Conservation (phyloP, 2,329 filamentous ascomycete species). For the Tolypocladium endophyticum region DNA sequence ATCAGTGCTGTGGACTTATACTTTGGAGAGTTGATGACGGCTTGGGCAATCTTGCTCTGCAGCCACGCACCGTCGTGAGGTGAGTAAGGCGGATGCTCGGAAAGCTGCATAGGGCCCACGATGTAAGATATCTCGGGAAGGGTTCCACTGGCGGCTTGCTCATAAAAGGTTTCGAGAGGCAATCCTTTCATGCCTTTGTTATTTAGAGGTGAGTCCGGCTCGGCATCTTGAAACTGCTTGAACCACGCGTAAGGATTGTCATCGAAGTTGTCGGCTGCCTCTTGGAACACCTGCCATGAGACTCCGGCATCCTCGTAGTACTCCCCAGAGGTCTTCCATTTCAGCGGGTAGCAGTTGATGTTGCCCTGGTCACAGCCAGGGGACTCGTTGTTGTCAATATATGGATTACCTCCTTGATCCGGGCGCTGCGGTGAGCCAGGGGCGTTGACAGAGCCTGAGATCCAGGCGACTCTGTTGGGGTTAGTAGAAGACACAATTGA, state of each 20-base stretch:
- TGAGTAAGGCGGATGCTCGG: constrained; percentile 41
- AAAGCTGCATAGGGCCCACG: constrained; percentile 37
- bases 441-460: constrained; percentile 39
- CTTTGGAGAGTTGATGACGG: constrained; percentile 35
- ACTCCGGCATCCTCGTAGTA: constrained; percentile 35
- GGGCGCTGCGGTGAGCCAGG: constrained; percentile 31
- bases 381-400: constrained; percentile 39
- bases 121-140: constrained; percentile 42
- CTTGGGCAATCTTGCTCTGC: constrained; percentile 39
- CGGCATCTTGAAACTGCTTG: constrained; percentile 36
- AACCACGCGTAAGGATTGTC: constrained; percentile 47
- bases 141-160: constrained; percentile 36
- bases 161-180: constrained; percentile 38
- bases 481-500: constrained; percentile 39
- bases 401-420: constrained; percentile 31
- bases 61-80: constrained; percentile 46
- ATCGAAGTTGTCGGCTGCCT: constrained; percentile 37
- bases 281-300: constrained; percentile 40
- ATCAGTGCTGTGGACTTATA: constrained; percentile 38
- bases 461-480: constrained; percentile 40
- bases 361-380: constrained; percentile 30
- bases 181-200: constrained; percentile 34
- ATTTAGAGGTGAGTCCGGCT: constrained; percentile 27
- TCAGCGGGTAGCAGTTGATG: constrained; percentile 41
- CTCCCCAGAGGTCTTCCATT: constrained; percentile 42